Conservation (phyloP, 345 rosid species). For the Dipteronia sinensis region DNA sequence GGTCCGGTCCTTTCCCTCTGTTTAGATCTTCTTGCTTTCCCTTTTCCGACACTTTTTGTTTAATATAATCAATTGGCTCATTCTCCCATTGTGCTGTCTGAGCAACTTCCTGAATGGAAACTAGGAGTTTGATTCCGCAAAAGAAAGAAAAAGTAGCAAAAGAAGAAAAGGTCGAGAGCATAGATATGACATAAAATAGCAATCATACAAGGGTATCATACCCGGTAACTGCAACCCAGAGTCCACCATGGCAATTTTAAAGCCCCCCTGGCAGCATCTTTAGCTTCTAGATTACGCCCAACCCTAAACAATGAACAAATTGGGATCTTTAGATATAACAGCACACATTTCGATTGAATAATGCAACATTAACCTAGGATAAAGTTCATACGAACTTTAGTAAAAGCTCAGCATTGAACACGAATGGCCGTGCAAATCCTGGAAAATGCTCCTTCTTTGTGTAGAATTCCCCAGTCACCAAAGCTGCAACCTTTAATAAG, state of each 20-base stretch:
- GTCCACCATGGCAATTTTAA: constrained; percentile 98
- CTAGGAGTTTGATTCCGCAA: constrained; percentile 7
- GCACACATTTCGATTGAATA: constrained; percentile 2
- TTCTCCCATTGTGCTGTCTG: constrained; percentile 75
- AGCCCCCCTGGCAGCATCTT: constrained; percentile 92
- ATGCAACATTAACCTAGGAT: constrained; percentile 2
- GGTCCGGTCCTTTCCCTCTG: constrained; percentile 72
- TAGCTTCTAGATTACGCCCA: constrained; percentile 71
- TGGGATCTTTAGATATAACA: constrained; percentile 3
- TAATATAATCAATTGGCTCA: constrained; percentile 71
- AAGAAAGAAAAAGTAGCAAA: not conserved
- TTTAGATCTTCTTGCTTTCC: constrained; percentile 67
- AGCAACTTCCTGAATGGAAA: constrained; percentile 55
- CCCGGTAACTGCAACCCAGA: constrained; percentile 76
- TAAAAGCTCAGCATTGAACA: constrained; percentile 73
- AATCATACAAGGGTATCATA: constrained; percentile 18
- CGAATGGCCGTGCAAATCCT: constrained; percentile 83
- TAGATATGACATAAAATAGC: not conserved
- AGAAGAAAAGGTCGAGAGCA: not conserved
- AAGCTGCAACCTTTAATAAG: constrained; percentile 70
- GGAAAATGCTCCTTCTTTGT: constrained; percentile 73
- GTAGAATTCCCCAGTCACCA: constrained; percentile 89
- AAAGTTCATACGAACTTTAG: constrained; percentile 55
- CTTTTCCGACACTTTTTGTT: constrained; percentile 68
- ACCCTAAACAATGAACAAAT: constrained; percentile 45